phyloP scores from a whole-genome alignment of 2,329 filamentous ascomycete genomes.

The Aspergillus unguis region DNA sequence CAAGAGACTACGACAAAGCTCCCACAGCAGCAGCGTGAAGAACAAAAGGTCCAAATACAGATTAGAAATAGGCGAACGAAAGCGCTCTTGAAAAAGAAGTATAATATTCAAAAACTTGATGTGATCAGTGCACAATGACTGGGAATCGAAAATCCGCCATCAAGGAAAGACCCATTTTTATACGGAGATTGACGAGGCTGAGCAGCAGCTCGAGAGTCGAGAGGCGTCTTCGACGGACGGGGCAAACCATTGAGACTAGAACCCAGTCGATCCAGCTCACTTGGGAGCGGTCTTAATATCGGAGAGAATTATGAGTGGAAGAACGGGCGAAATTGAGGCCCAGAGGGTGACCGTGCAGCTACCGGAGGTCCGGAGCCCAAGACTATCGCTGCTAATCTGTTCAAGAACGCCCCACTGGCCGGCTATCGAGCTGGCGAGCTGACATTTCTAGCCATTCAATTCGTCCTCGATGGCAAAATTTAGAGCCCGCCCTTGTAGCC shows the following conservation, averaged over 20 bases:
- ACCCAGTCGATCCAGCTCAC: conserved; percentile 8
- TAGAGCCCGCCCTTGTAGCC: neutral
- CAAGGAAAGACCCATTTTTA: conserved; percentile 1
- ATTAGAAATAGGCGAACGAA: neutral
- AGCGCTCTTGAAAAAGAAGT: neutral
- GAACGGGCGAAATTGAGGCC: neutral
- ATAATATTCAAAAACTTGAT: neutral
- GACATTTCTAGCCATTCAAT: conserved; percentile 3
- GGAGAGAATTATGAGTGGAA: neutral
- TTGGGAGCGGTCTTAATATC: neutral
- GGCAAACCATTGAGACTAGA: conserved; percentile 6
- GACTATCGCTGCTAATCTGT: neutral
- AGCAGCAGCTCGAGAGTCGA: neutral
- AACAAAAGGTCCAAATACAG: neutral
- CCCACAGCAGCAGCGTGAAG: too few relatives aligned
- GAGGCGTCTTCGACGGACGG: neutral
- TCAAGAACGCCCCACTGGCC: conserved; percentile 3
- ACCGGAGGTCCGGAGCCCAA: too few relatives aligned
- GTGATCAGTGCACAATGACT: neutral
- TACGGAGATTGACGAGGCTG: neutral
- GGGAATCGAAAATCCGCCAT: too few relatives aligned
- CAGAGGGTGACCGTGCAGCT: too few relatives aligned
- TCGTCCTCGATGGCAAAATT: neutral
- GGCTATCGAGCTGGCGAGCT: neutral
- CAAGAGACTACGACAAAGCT: too few relatives aligned